A percentile compares a stretch with the other conserved stretches of the same genome.
phyloP scores from a whole-genome alignment of 1,139 yeast species.

The Nakaseomyces glabratus region DNA sequence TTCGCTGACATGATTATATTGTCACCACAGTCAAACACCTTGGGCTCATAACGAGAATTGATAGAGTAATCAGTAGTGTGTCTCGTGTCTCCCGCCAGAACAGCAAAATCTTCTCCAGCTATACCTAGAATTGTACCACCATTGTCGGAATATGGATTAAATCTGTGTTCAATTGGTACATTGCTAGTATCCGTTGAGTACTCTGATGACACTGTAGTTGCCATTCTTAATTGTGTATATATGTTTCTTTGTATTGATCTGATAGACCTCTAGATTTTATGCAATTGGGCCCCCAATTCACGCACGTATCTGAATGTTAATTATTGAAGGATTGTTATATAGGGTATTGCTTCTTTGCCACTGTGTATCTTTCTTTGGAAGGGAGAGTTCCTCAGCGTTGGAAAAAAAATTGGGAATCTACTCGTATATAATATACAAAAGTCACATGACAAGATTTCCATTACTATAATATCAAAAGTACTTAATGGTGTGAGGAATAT shows the following conservation, averaged over 20 bases:
- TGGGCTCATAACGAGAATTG: constrained; percentile 87
- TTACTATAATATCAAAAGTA: too few species aligned
- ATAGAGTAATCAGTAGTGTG: constrained; percentile 91
- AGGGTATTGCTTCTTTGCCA: too few species aligned
- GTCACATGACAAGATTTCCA: too few species aligned
- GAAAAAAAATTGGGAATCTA: too few species aligned
- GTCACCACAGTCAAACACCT: constrained; percentile 85
- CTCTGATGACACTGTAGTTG: constrained; percentile 54
- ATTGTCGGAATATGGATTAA: constrained; percentile 92
- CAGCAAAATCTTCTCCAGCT: constrained; percentile 96
- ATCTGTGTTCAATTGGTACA: constrained; percentile 81
- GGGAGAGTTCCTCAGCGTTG: too few species aligned
- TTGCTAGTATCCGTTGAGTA: constrained; percentile 44
- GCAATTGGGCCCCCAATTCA: too few species aligned
- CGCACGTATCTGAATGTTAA: too few species aligned
- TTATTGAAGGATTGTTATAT: too few species aligned
- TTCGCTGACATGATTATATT: constrained; percentile 81
- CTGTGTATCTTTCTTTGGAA: too few species aligned
- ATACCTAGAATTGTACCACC: constrained; percentile 98
- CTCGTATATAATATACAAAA: too few species aligned
- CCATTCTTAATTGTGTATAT: constrained; percentile 10
- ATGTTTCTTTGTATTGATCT: not conserved
- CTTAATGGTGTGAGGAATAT: too few species aligned
- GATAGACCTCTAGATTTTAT: too few species aligned
- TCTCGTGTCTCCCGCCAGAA: constrained; percentile 96